A percentile compares a stretch with the other conserved stretches of the same genome.
phyloP scores from a whole-genome alignment of 2,329 filamentous ascomycete genomes.

The Colletotrichum sp. region DNA sequence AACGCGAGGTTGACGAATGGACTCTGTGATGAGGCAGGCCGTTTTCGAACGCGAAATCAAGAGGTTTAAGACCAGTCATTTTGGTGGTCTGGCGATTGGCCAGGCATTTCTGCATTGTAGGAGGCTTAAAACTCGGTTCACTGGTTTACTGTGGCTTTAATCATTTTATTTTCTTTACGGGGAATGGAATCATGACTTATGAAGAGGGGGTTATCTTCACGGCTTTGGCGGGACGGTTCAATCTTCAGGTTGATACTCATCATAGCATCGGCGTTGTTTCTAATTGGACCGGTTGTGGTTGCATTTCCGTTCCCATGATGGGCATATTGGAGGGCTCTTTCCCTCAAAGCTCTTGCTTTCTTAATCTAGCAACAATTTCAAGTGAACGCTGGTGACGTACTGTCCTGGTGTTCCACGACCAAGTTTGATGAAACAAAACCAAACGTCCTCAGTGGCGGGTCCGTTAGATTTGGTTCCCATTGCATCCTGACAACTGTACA shows the following conservation, averaged over 20 bases:
- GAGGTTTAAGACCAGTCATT: not conserved
- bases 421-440: no score
- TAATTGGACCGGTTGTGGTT: not conserved
- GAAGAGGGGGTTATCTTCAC: conserved; percentile 3
- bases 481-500: not conserved
- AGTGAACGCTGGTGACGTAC: not conserved
- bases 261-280: conserved; percentile 21
- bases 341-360: no score
- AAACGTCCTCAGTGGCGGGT: not conserved
- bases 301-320: no score
- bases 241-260: conserved; percentile 9
- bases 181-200: conserved; percentile 13
- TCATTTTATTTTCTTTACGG: not conserved
- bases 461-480: not conserved
- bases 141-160: not conserved
- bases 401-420: not conserved
- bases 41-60: not conserved
- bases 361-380: not conserved
- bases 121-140: not conserved
- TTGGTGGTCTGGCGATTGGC: not conserved
- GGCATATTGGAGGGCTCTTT: no score
- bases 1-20: not conserved
- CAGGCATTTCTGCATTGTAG: not conserved
- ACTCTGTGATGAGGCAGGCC: not conserved
- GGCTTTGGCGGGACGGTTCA: conserved; percentile 8